phyloP scores from a whole-genome alignment of 176 grass and related monocot genomes.

The Lolium multiflorum region DNA sequence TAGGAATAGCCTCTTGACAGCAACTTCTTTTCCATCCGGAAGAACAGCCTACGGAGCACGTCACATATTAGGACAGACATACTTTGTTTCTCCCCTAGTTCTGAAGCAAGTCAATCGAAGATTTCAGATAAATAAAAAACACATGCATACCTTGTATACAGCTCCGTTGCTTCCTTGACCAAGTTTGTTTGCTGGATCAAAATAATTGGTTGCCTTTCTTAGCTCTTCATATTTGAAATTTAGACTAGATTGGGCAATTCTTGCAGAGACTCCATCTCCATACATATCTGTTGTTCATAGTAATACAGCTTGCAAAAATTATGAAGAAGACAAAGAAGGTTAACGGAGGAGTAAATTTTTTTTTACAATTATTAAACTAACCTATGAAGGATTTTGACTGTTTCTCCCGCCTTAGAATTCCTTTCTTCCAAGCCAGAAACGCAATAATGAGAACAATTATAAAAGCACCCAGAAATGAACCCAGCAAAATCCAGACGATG shows the following conservation, averaged over 20 bases:
- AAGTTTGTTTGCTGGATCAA: constrained; percentile 79
- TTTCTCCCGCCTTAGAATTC: constrained; percentile 29
- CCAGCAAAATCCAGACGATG: constrained; percentile 68
- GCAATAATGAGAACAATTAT: constrained; percentile 51
- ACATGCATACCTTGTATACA: constrained; percentile 72
- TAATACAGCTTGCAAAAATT: not conserved
- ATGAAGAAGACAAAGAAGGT: constrained; percentile 10
- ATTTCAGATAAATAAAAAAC: constrained; percentile 21
- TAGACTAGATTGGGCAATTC: constrained; percentile 72
- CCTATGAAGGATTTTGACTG: constrained; percentile 56
- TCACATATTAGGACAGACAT: constrained; percentile 20
- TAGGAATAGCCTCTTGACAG: constrained; percentile 81
- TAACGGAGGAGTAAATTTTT: not conserved
- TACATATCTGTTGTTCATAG: constrained; percentile 56
- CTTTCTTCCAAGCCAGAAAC: constrained; percentile 66
- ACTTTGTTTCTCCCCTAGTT: not conserved
- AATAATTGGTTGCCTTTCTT: constrained; percentile 72
- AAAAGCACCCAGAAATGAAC: constrained; percentile 61
- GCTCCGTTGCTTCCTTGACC: constrained; percentile 88
- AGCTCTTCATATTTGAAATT: constrained; percentile 82
- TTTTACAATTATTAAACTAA: constrained; percentile 46
- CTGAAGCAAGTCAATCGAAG: not conserved
- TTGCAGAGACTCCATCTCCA: constrained; percentile 47
- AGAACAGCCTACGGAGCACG: constrained; percentile 60
- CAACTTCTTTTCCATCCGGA: constrained; percentile 80